A percentile compares a stretch with the other conserved stretches of the same genome.
These are phyloP conservation scores for Rhizophlyctis rosea DNA, from an alignment of 192 early-diverging fungal genomes.

Conservation along the genomic window DNA sequence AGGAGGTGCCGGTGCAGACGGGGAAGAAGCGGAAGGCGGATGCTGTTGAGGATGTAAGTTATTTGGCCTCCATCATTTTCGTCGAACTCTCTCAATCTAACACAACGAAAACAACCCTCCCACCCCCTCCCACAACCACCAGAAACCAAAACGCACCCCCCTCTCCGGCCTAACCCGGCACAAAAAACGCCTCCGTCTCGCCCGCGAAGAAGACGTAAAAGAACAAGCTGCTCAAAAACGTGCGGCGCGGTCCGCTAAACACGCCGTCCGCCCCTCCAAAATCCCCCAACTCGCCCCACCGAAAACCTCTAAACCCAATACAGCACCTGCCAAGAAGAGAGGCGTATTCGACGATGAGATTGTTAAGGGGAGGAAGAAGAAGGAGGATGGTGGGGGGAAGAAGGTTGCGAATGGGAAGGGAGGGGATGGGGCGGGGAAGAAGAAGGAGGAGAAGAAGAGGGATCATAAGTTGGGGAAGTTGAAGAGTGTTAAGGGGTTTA, in stretches of 20 bases:
- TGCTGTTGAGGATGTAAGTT: conserved; percentile 7
- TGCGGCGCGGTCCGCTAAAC: conserved; percentile 36
- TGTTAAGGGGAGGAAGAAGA: conserved; percentile 6
- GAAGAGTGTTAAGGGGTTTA: conserved; percentile 23
- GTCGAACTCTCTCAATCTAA: not conserved
- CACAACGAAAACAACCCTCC: not conserved
- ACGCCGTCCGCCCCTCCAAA: conserved; percentile 14
- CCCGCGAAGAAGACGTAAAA: conserved; percentile 42
- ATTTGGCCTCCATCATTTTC: not conserved
- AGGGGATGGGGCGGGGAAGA: not conserved
- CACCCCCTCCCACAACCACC: not conserved
- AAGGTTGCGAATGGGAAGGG: not conserved
- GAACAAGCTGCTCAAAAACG: conserved; percentile 30
- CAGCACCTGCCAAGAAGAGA: conserved; percentile 1
- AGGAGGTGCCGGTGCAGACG: not conserved
- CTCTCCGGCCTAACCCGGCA: conserved; percentile 46
- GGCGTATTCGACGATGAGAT: conserved; percentile 19
- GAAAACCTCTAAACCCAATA: not conserved
- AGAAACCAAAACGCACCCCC: conserved; percentile 35
- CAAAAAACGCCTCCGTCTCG: conserved; percentile 39
- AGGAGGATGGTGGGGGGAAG: not conserved
- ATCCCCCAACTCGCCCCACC: conserved; percentile 2
- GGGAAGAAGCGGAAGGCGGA: conserved; percentile 25
- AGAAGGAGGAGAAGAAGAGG: conserved; percentile 12
- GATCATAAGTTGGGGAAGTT: conserved; percentile 26